Evolutionary conservation across 306 rosid genomes (phyloP).

Genomic region (Trifolium repens): DNA sequence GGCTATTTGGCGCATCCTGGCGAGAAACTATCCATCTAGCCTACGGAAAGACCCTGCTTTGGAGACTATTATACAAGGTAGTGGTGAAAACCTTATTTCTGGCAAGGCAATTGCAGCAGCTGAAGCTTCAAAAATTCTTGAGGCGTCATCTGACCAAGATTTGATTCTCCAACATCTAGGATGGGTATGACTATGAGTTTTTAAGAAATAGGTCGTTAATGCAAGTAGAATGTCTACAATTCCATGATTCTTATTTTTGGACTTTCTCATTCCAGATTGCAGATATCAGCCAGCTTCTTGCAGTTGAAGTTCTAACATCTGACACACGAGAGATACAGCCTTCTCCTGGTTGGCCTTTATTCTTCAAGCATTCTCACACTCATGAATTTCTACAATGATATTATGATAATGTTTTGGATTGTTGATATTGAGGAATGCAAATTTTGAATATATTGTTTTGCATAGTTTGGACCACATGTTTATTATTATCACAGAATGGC

Average conservation of each 20-base stretch:
- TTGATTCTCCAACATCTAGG: conserved; percentile 95
- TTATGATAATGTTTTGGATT: conserved; percentile 31
- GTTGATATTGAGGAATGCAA: conserved; percentile 34
- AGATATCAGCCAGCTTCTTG: conserved; percentile 84
- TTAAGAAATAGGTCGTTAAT: conserved; percentile 19
- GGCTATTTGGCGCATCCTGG: conserved; percentile 85
- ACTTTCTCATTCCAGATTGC: conserved; percentile 69
- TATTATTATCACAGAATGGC: conserved; percentile 31
- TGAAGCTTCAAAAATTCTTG: conserved; percentile 94
- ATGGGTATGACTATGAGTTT: conserved; percentile 67
- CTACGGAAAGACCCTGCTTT: conserved; percentile 74
- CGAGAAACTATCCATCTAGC: conserved; percentile 80
- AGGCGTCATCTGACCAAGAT: conserved; percentile 81
- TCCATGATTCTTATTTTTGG: conserved; percentile 39
- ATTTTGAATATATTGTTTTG: conserved; percentile 31
- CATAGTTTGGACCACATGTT: conserved; percentile 33
- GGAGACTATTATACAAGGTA: conserved; percentile 46
- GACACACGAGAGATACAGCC: conserved; percentile 74
- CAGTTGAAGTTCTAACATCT: conserved; percentile 78
- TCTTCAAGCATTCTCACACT: conserved; percentile 36
- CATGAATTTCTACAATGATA: conserved; percentile 25
- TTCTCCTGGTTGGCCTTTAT: conserved; percentile 71
- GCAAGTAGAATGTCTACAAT: conserved; percentile 34
- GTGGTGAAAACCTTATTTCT: conserved; percentile 50
- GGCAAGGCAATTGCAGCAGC: conserved; percentile 82